phyloP scores from a whole-genome alignment of 2,329 filamentous ascomycete species.

The Aspergillus awamori region DNA sequence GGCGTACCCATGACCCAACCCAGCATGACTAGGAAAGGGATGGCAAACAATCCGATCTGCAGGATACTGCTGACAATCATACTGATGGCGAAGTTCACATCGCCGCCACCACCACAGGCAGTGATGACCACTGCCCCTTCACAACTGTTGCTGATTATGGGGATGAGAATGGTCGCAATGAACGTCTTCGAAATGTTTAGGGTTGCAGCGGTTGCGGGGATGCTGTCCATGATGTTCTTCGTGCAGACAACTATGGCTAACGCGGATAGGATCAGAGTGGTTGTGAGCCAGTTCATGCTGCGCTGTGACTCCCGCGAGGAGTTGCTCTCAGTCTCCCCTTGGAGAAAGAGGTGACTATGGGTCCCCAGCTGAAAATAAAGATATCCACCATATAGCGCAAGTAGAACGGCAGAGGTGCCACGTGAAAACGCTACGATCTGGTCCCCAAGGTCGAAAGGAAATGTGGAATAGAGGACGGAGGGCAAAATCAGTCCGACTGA shows the following conservation, averaged over 20 bases:
- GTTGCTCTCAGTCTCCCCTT: slow-evolving; percentile 16
- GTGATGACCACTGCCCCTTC: slow-evolving; percentile 71
- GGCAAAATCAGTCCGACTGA: slow-evolving; percentile 73
- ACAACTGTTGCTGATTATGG: slow-evolving; percentile 73
- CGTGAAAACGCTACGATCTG: slow-evolving; percentile 70
- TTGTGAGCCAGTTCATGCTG: not conserved
- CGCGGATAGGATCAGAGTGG: slow-evolving; percentile 41
- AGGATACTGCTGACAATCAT: slow-evolving; percentile 75
- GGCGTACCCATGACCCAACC: slow-evolving; percentile 70
- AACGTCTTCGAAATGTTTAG: slow-evolving; percentile 71
- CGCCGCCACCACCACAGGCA: slow-evolving; percentile 70
- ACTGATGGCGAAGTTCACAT: slow-evolving; percentile 62
- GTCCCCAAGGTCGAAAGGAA: slow-evolving; percentile 45
- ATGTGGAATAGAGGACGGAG: slow-evolving; percentile 66
- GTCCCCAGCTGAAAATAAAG: slow-evolving; percentile 72
- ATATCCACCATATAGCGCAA: slow-evolving; percentile 69
- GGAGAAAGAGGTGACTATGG: slow-evolving; percentile 68
- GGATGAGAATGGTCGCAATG: slow-evolving; percentile 71
- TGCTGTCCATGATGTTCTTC: slow-evolving; percentile 70
- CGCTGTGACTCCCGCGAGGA: not conserved
- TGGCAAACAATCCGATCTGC: slow-evolving; percentile 74
- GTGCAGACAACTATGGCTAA: slow-evolving; percentile 68
- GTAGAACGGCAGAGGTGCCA: slow-evolving; percentile 69
- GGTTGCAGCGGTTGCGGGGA: slow-evolving; percentile 65
- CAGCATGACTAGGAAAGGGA: slow-evolving; percentile 70